A percentile compares a stretch with the other conserved stretches of the same genome.
Evolutionary conservation across 2,329 filamentous ascomycete species (phyloP).

Genomic region (Coniella vitis): DNA sequence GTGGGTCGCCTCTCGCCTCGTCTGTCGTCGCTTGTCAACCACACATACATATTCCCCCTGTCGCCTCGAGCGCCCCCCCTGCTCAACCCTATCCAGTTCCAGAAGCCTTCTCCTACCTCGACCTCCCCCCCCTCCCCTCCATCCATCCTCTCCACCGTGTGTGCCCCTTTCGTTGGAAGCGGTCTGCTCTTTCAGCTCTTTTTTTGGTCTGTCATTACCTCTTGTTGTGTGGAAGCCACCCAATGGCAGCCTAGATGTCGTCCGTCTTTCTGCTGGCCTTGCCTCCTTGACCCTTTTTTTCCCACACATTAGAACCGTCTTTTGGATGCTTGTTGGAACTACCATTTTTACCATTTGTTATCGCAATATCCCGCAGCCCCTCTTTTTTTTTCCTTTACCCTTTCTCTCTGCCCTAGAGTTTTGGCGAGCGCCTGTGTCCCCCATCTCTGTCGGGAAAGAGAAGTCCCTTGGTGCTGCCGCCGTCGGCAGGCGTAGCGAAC

Average conservation of each 20-base stretch:
- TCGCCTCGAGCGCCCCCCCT: slow-evolving; percentile 9
- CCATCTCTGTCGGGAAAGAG: neutral
- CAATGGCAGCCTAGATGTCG: slow-evolving; percentile 5
- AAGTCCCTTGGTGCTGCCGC: slow-evolving; percentile 4
- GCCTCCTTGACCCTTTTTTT: neutral
- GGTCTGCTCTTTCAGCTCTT: slow-evolving; percentile 8
- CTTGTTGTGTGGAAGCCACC: neutral
- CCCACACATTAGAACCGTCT: neutral
- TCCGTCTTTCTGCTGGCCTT: slow-evolving; percentile 1
- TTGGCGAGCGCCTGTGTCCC: neutral
- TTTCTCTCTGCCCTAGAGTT: neutral
- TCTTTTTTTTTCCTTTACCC: neutral
- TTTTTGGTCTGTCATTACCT: slow-evolving; percentile 12
- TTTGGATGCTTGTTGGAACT: neutral
- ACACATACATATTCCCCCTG: slow-evolving; percentile 13
- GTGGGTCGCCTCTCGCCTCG: slow-evolving; percentile 16
- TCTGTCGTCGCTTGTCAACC: slow-evolving; percentile 11
- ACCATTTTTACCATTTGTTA: neutral
- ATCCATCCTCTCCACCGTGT: slow-evolving; percentile 8
- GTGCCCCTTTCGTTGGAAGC: slow-evolving; percentile 15
- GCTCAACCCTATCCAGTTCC: slow-evolving; percentile 13
- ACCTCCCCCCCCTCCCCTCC: neutral
- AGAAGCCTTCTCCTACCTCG: slow-evolving; percentile 12
- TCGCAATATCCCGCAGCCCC: neutral
- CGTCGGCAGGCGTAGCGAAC: slow-evolving; percentile 10